Conservation (phyloP, 768 basidiomycete species). For the Arthromyces matolae region DNA sequence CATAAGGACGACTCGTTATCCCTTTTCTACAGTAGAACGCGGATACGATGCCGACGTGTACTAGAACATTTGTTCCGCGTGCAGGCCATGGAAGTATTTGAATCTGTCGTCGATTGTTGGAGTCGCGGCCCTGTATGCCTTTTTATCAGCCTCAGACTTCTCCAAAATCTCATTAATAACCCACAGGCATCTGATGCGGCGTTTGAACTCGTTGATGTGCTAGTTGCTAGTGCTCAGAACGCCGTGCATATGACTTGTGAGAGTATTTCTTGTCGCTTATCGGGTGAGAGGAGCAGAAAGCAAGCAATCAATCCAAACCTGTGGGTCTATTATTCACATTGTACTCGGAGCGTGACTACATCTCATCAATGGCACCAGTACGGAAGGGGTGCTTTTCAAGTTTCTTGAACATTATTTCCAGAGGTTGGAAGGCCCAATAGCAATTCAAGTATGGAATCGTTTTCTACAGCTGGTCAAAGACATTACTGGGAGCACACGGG, state of each 20-base stretch:
- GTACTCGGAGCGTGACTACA: slow-evolving; percentile 1
- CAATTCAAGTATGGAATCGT: slow-evolving; percentile 87
- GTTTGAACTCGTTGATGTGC: slow-evolving; percentile 80
- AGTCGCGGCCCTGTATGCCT: slow-evolving; percentile 50
- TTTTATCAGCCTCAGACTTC: not conserved
- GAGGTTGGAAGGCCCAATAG: slow-evolving; percentile 85
- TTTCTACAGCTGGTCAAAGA: slow-evolving; percentile 79
- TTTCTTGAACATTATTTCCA: slow-evolving; percentile 86
- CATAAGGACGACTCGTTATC: slow-evolving; percentile 67
- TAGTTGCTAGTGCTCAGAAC: slow-evolving; percentile 81
- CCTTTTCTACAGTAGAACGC: slow-evolving; percentile 62
- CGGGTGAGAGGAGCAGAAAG: slow-evolving; percentile 58
- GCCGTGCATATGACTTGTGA: slow-evolving; percentile 90
- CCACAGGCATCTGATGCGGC: slow-evolving; percentile 43
- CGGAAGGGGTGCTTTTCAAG: slow-evolving; percentile 68
- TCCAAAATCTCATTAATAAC: slow-evolving; percentile 25
- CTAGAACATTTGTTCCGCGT: slow-evolving; percentile 85
- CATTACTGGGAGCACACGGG: slow-evolving; percentile 56
- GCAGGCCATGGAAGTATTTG: slow-evolving; percentile 77
- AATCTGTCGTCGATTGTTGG: slow-evolving; percentile 84
- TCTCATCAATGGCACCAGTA: slow-evolving; percentile 37
- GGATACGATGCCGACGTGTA: slow-evolving; percentile 69
- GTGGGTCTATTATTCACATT: slow-evolving; percentile 38
- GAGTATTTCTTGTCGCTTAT: slow-evolving; percentile 61
- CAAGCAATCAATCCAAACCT: slow-evolving; percentile 61